phyloP scores from a whole-genome alignment of 306 rosid species.

The Corylus heterophylla region DNA sequence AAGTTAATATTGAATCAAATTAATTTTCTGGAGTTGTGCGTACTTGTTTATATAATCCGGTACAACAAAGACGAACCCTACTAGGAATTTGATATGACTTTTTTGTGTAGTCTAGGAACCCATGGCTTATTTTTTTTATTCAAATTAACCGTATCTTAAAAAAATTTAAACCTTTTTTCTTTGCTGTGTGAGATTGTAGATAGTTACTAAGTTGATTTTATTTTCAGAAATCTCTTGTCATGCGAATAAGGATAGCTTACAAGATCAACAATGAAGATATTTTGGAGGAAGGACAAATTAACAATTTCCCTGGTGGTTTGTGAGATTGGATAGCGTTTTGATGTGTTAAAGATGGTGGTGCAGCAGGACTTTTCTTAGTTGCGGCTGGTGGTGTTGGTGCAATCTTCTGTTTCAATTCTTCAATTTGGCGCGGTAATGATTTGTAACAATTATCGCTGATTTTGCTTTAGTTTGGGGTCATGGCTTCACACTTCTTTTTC shows the following conservation, averaged over 20 bases:
- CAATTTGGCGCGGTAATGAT: constrained; percentile 36
- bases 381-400: constrained; percentile 31
- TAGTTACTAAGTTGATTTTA: constrained; percentile 25
- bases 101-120: not conserved
- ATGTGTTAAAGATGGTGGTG: constrained; percentile 36
- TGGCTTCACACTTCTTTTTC: constrained; percentile 38
- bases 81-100: not conserved
- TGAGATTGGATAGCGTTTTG: constrained; percentile 41
- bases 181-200: constrained; percentile 9
- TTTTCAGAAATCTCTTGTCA: constrained; percentile 89
- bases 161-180: not conserved
- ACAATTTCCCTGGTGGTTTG: constrained; percentile 76
- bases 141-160: not conserved
- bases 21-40: not conserved
- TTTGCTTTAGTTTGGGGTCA: constrained; percentile 40
- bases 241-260: constrained; percentile 96
- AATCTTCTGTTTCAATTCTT: constrained; percentile 33
- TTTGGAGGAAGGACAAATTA: constrained; percentile 92
- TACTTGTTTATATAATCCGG: not conserved
- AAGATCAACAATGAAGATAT: constrained; percentile 77
- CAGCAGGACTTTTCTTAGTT: constrained; percentile 32
- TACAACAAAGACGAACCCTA: not conserved
- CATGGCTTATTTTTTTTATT: not conserved
- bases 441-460: constrained; percentile 40
- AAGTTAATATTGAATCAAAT: too few relatives aligned